Evolutionary conservation across 2,329 filamentous ascomycete genomes (phyloP).

Genomic region (Eutypella sp.): DNA sequence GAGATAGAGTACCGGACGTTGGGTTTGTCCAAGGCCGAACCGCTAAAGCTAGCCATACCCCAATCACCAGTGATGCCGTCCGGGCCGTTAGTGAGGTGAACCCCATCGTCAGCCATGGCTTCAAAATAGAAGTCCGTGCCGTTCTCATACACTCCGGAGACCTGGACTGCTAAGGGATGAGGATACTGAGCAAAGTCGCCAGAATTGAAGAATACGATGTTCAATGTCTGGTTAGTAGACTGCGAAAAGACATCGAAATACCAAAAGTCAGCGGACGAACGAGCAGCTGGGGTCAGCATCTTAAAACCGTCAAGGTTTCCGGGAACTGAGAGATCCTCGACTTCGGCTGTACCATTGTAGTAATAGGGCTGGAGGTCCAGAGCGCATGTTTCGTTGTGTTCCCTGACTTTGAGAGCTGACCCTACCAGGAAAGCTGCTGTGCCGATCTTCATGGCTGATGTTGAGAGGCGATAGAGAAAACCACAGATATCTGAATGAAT

Average conservation of each 20-base stretch:
- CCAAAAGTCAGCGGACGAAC: neutral
- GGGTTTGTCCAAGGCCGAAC: neutral
- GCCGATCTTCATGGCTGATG: too few species aligned
- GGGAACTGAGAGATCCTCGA: neutral
- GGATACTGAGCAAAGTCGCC: neutral
- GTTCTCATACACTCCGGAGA: neutral
- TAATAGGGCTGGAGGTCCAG: too few species aligned
- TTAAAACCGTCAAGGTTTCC: slow-evolving; percentile 26
- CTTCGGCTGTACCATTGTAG: neutral
- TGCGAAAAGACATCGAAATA: neutral
- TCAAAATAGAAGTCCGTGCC: neutral
- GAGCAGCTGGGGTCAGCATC: neutral
- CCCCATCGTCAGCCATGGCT: neutral
- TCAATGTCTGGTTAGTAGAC: neutral
- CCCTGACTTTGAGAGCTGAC: too few species aligned
- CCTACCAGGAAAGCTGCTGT: too few species aligned
- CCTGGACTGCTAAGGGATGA: neutral
- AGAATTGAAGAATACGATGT: neutral
- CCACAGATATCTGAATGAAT: too few species aligned
- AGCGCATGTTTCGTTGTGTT: too few species aligned
- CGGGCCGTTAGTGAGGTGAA: neutral
- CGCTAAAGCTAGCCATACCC: neutral
- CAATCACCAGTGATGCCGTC: neutral
- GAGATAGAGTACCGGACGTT: slow-evolving; percentile 1
- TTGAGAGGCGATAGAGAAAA: too few species aligned